Evolutionary conservation across 495 filamentous ascomycete species (phyloP), one percentile per base, ranked within the genome.

Genomic region (Neurospora sp.): DNA sequence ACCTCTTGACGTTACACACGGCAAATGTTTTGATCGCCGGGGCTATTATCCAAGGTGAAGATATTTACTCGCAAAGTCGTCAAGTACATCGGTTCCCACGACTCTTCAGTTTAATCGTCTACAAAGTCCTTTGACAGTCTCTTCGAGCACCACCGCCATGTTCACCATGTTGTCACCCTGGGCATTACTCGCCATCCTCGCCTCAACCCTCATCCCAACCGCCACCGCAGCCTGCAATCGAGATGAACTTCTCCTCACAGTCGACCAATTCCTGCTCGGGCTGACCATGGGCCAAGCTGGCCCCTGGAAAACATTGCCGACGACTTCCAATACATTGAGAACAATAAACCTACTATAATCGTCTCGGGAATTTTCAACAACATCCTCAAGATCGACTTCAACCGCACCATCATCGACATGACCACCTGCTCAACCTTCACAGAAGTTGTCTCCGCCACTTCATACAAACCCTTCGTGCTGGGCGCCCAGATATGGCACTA

Each of bases 401-500:
- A 76, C 54, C 81, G 78, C 62, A 83, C 79, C 5, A 83, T 72
- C 71, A 46, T 75, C 39, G 79, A 82, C 76, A 40, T 59, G 14
- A 70, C 79, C 41, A 77, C 73, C 11, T 85, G 83, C 59, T 78
- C 82, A 5, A 77, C 78, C 5, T 85, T 77, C 76, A 82, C 81
- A 0, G 81, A 84, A 74, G 74, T 85, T 46, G 80, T 85, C 70
- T 69, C 77, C 46, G 74, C 79, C n/a, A 75, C 78, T 44, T 73
- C 79, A 5, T 72, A 40, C 8, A 77, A 77, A 0, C 82, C 82
- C 3, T 82, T 82, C 46, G 82, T 85, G 2, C 82, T 84, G 48
- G 83, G 83, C n/a, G 81, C 81, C 3, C 82, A 84, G 73, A 81
- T 85, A 72, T 80, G 76, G 12, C 82, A 82, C 75, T 74, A 77